Percentiles rank a stretch among this genome's conserved stretches.
These are phyloP conservation scores for Fusarium mexicanum DNA, from an alignment of 2,329 filamentous ascomycete genomes.

Conservation along the genomic window DNA sequence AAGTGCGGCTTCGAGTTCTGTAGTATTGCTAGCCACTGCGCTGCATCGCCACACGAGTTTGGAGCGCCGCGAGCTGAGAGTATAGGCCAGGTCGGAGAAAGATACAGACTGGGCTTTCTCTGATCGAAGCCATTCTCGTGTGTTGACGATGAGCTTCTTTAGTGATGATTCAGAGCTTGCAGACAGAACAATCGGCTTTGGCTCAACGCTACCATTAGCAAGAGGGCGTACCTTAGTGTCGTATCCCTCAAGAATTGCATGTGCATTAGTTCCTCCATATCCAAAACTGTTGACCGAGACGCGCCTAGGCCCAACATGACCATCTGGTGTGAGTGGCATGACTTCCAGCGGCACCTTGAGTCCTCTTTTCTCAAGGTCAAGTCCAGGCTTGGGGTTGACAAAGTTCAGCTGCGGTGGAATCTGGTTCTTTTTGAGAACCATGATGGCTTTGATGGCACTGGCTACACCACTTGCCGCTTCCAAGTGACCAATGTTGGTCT, in stretches of 20 bases:
- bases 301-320: neutral
- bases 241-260: neutral
- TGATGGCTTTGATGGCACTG: slow-evolving; percentile 11
- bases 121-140: neutral
- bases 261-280: slow-evolving; percentile 7
- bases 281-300: slow-evolving; percentile 8
- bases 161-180: slow-evolving; percentile 8
- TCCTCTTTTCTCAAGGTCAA: neutral
- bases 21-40: neutral
- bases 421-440: slow-evolving; percentile 18
- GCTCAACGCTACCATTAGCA: neutral
- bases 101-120: neutral
- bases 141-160: neutral
- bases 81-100: neutral
- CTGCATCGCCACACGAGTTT: neutral
- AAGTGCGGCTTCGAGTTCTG: neutral
- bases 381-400: neutral
- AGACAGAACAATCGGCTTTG: neutral
- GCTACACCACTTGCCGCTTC: slow-evolving; percentile 17
- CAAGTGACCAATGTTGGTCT: slow-evolving; percentile 27
- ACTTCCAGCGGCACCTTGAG: slow-evolving; percentile 5
- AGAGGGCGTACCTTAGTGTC: neutral
- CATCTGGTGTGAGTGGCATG: neutral
- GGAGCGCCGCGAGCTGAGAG: neutral
- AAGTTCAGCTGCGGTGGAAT: slow-evolving; percentile 19